Percentiles rank a stretch among this genome's conserved stretches.
Conservation (phyloP, 169 alveolate genomes). For the Eimeria tenella region DNA sequence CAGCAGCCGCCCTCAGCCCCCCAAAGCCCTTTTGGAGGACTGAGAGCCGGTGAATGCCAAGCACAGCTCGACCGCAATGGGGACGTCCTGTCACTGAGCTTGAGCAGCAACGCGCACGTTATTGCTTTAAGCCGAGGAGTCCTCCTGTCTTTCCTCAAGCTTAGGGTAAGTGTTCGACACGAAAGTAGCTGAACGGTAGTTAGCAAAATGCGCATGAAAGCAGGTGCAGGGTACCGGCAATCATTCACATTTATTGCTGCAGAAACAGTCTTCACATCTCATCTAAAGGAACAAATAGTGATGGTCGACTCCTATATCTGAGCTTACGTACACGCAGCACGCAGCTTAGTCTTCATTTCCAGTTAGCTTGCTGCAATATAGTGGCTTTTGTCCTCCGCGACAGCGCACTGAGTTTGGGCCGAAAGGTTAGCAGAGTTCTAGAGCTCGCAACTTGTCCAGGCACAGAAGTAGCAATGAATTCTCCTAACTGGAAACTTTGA, state of each 20-base stretch:
- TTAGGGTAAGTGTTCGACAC: not conserved
- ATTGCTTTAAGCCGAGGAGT: conserved; percentile 64
- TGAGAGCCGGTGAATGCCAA: conserved; percentile 40
- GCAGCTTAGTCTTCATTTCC: no score
- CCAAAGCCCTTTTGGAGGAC: not conserved
- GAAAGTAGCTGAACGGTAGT: no score
- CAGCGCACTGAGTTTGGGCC: not conserved
- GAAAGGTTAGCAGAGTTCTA: not conserved
- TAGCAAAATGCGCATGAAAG: not conserved
- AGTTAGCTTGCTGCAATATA: no score
- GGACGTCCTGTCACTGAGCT: conserved; percentile 43
- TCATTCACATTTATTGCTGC: not conserved
- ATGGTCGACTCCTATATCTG: not conserved
- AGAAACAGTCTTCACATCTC: not conserved
- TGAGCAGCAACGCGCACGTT: conserved; percentile 63
- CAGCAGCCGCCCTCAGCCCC: conserved; percentile 3
- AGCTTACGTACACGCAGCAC: no score
- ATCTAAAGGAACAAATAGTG: not conserved
- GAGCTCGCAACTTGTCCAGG: not conserved
- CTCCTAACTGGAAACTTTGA: not conserved
- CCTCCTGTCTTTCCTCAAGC: conserved; percentile 32
- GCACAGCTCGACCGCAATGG: conserved; percentile 70
- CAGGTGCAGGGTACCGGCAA: not conserved
- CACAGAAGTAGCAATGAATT: not conserved
- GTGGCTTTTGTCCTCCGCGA: no score